Evolutionary conservation across 1,284 basidiomycete species (phyloP).

Genomic region (Cutaneotrichosporon sp.): DNA sequence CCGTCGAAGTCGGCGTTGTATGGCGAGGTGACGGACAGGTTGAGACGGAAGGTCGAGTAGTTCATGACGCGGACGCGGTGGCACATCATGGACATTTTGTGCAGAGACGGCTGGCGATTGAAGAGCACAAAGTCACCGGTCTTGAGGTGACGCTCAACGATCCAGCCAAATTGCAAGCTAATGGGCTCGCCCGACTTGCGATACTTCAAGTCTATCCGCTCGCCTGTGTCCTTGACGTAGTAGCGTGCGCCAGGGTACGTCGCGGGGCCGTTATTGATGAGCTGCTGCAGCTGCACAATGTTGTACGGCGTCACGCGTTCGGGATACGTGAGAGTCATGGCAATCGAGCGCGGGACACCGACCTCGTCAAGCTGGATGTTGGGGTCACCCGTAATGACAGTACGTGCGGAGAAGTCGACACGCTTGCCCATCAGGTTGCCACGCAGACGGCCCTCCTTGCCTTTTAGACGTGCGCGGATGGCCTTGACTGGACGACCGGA

Average conservation of each 20-base stretch:
- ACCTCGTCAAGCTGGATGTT: constrained; percentile 96
- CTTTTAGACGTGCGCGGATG: constrained; percentile 95
- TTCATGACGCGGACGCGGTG: constrained; percentile 97
- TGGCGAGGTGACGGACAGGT: constrained; percentile 43
- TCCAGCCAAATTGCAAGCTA: constrained; percentile 91
- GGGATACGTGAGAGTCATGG: constrained; percentile 96
- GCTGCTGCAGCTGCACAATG: constrained; percentile 86
- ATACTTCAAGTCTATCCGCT: constrained; percentile 95
- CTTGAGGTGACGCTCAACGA: constrained; percentile 95
- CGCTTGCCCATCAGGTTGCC: constrained; percentile 99
- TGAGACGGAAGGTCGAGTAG: constrained; percentile 76
- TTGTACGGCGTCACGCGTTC: constrained; percentile 99
- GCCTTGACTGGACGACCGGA: constrained; percentile 97
- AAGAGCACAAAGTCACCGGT: constrained; percentile 96
- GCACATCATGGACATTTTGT: constrained; percentile 99
- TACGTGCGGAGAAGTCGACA: constrained; percentile 97
- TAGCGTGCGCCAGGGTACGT: constrained; percentile 95
- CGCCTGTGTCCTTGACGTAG: constrained; percentile 95
- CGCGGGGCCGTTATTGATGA: constrained; percentile 94
- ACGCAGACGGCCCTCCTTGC: constrained; percentile 95
- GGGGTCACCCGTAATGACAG: constrained; percentile 98
- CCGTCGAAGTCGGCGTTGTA: constrained; percentile 97
- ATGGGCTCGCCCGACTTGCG: constrained; percentile 97
- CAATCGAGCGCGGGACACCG: constrained; percentile 94
- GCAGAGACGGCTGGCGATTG: constrained; percentile 96